Base-by-base conservation (phyloP, 1,284 basidiomycete genomes). In the Fistulinella cinereoalba region DNA sequence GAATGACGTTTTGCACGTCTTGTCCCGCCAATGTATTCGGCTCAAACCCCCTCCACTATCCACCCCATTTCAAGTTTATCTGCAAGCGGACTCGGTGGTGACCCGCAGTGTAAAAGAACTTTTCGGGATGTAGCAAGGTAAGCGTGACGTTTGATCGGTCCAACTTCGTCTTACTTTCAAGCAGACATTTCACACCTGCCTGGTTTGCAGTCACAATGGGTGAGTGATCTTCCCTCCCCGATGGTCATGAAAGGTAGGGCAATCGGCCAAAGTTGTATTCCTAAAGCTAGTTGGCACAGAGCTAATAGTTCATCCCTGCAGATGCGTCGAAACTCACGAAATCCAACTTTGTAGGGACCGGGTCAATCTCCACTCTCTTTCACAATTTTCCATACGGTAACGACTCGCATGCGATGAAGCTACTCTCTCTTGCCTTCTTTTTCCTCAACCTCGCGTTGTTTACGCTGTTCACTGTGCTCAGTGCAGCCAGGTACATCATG, bases 381-480 rank as follows among this genome's bases (percentile, higher is more conserved):
- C 66, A 72, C 39, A 67, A 57, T 15, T 81, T 80, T 57, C 80
- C 82, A 3, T 82, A 80, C 52, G 76, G 71, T 2, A 57, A 59
- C 44, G 60, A 65, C 31, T 69, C 71, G 10, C 50, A 53, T 7
- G 55, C 66, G 15, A 70, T 81, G 68, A 70, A 69, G 45, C 55
- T 66, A 24, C 53, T 77, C 41, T 72, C 76, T 25, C 62, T 80
- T 19, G 66, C 75, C 28, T 72, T 90, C 56, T 86, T 89, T 61
- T 76, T 82, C 52, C 67, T 90, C 46, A 85, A 90, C 59, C 62
- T 88, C 18, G 51, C 71, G 8, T 65, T 90, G 11, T 89, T 89
- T 58, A 45, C 74, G n/a, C 40, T 79, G 19, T 82, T 90, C 58
- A 68, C 71, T 2, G 49, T 56, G 13, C 61, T 77, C 24, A 75